Evolutionary conservation across 2,329 filamentous ascomycete genomes (phyloP), one percentile per base, ranked within the genome.

Genomic region (Aspergillus fumigatiaffinis): DNA sequence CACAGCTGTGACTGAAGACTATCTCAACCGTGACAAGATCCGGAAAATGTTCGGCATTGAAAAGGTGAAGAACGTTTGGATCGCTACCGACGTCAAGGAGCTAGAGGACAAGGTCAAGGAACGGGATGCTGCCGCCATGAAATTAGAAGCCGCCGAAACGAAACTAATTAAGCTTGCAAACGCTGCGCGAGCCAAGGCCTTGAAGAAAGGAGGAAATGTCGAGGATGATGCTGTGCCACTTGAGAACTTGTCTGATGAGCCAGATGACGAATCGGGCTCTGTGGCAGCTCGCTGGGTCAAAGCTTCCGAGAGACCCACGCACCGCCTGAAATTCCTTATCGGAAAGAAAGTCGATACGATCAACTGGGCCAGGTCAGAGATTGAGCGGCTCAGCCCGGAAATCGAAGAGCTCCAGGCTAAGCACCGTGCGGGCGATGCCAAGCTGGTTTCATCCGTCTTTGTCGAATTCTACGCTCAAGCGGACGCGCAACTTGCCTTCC

Each of bases 281-380:
- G 78, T 91, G 41, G 89, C 90, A 12, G 85, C 87, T 14, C 87
- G 87, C 62, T 96, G 89, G 87, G 78, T 96, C 42, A 81, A 86
- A 17, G 77, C 80, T 9, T 88, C 90, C 73, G 82, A 91, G 65
- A 84, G 92, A 47, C 92, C 92, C 1, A 87, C 88, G 1, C 92
- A 96, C 70, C 85, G 85, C 35, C 77, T 87, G 55, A 90, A 88
- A 71, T 80, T 82, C 5, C 73, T 94, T 23, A 83, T 92, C 63
- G 90, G 92, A 64, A 87, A 91, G 70, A 94, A 96, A 73, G 92
- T 97, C 17, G 94, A 99, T 76, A 94, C 92, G 0, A 97, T 99
- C 73, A 86, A 93, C 60, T 97, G 90, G 89, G 89, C 87, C 61
- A 89, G 94, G 52, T 79, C 82, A 1, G 89, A 95, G 73, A 84